Percentiles rank a stretch among this genome's conserved stretches.
Conservation (phyloP, 2,329 filamentous ascomycete species). For the Aspergillus sp. region DNA sequence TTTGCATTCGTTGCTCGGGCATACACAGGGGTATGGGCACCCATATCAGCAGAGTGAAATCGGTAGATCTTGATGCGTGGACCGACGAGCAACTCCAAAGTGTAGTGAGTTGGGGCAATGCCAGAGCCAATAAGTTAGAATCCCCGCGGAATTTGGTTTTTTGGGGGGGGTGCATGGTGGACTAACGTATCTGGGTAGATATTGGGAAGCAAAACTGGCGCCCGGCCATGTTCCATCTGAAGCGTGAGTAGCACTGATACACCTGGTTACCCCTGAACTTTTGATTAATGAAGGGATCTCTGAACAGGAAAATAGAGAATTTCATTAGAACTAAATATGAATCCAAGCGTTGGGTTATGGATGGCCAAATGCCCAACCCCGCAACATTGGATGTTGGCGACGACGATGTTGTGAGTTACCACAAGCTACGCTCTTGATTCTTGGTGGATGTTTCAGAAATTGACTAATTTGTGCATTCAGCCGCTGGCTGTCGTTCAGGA, state of each 20-base stretch:
- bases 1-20: constrained; percentile 97
- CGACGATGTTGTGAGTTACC: constrained; percentile 69
- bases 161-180: background rate
- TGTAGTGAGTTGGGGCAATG: constrained; percentile 92
- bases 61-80: constrained; percentile 96
- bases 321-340: constrained; percentile 99
- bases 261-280: background rate
- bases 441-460: background rate
- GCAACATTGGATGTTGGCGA: constrained; percentile 82
- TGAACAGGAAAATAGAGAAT: constrained; percentile 85
- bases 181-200: constrained; percentile 41
- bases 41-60: constrained; percentile 97
- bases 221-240: constrained; percentile 90
- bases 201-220: constrained; percentile 95
- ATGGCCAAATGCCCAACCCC: constrained; percentile 92
- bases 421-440: background rate
- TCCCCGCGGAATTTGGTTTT: background rate
- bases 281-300: background rate
- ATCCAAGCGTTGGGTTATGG: constrained; percentile 99
- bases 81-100: constrained; percentile 97
- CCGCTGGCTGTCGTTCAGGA: constrained; percentile 68
- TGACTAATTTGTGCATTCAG: constrained; percentile 34
- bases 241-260: constrained; percentile 50
- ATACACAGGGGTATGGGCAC: constrained; percentile 99
- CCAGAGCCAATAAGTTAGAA: constrained; percentile 83